Conservation (phyloP, 2,329 filamentous ascomycete genomes). For the Penicillium sp. region DNA sequence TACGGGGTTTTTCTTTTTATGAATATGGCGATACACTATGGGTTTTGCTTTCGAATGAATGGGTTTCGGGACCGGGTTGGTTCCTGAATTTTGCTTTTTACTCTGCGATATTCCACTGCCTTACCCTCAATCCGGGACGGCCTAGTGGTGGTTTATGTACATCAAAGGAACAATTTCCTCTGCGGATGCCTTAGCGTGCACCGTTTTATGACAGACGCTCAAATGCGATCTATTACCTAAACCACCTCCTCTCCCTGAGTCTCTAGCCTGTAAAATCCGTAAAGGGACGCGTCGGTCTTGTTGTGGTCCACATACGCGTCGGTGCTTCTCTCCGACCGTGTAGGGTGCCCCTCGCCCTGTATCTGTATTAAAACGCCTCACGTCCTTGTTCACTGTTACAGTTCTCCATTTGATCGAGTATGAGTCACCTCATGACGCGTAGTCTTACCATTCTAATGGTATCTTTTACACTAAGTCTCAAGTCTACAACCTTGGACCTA, state of each 20-base stretch:
- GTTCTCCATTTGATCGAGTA: not conserved
- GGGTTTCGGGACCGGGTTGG: constrained; percentile 41
- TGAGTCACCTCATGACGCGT: not conserved
- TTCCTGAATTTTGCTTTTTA: constrained; percentile 32
- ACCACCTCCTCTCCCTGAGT: not conserved
- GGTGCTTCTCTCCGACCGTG: not conserved
- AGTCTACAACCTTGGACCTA: not conserved
- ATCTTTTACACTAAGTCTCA: not conserved
- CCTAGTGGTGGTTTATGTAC: not conserved
- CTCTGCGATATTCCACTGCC: not conserved
- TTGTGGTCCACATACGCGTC: not conserved
- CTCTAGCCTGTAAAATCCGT: not conserved
- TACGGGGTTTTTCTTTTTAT: constrained; percentile 41
- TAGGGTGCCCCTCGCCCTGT: not conserved
- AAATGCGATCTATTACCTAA: not conserved
- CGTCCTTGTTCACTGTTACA: not conserved
- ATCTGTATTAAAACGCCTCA: not conserved
- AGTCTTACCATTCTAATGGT: not conserved
- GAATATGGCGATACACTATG: constrained; percentile 47
- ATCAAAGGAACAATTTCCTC: not conserved
- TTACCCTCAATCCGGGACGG: not conserved
- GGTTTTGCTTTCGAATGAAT: constrained; percentile 42
- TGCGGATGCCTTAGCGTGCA: not conserved
- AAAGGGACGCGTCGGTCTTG: not conserved
- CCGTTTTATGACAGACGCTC: not conserved